phyloP scores from a whole-genome alignment of 2,329 filamentous ascomycete species.

The Trichoderma endophyticum region DNA sequence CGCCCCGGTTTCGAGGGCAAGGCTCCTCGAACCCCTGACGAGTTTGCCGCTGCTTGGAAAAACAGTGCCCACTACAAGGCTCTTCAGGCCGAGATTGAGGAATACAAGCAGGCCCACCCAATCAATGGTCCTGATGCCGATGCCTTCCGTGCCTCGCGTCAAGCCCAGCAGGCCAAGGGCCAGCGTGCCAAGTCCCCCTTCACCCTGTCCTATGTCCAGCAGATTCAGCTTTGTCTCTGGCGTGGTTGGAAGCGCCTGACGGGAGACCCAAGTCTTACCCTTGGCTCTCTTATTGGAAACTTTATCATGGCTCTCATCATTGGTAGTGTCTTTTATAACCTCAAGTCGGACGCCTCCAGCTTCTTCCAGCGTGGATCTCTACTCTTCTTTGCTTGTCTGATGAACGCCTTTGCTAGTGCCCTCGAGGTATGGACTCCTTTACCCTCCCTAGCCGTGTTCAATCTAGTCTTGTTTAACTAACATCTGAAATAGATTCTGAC shows the following conservation, averaged over 20 bases:
- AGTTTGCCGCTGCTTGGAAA: conserved; percentile 59
- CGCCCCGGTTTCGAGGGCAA: conserved; percentile 54
- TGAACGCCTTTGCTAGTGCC: conserved; percentile 79
- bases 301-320: conserved; percentile 74
- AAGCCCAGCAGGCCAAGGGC: conserved; percentile 53
- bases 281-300: conserved; percentile 69
- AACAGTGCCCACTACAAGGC: conserved; percentile 49
- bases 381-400: conserved; percentile 82
- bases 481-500: conserved; percentile 62
- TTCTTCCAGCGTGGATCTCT: conserved; percentile 79
- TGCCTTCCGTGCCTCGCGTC: conserved; percentile 53
- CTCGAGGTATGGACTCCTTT: conserved; percentile 56
- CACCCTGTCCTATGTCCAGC: conserved; percentile 73
- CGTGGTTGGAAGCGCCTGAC: conserved; percentile 74
- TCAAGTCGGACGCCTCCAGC: conserved; percentile 60
- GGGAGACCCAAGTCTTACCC: conserved; percentile 72
- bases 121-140: conserved; percentile 55
- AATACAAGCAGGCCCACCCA: conserved; percentile 52
- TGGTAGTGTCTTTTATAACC: conserved; percentile 75
- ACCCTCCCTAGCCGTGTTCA: neutral
- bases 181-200: conserved; percentile 72
- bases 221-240: conserved; percentile 74
- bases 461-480: neutral
- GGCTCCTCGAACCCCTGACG: conserved; percentile 58
- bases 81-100: conserved; percentile 53